These are phyloP conservation scores for Leishmania arabica DNA, from an alignment of 208 protist genomes.

Conservation along the genomic window DNA sequence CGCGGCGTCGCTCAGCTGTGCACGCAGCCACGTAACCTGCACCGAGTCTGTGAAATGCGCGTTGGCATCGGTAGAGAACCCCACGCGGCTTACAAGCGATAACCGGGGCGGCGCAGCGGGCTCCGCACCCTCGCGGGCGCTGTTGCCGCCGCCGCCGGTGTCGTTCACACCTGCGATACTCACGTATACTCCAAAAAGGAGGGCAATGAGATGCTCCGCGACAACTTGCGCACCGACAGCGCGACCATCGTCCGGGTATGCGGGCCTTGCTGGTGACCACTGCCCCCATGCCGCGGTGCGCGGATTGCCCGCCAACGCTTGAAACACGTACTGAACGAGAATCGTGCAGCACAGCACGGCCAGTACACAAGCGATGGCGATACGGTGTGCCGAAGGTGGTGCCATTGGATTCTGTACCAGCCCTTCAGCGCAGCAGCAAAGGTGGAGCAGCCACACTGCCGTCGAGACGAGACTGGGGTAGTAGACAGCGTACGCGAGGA, in stretches of 20 bases:
- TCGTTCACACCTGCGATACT: not conserved
- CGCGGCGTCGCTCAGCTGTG: conserved; percentile 13
- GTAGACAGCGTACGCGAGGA: conserved; percentile 28
- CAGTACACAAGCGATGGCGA: not conserved
- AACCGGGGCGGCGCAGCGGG: not conserved
- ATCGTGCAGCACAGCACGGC: not conserved
- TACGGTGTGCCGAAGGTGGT: conserved; percentile 1
- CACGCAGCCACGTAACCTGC: conserved; percentile 12
- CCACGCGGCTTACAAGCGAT: not conserved
- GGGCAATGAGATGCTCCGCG: conserved; percentile 16
- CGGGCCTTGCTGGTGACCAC: conserved; percentile 20
- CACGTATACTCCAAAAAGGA: conserved; percentile 17
- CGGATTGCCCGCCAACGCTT: conserved; percentile 11
- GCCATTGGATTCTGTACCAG: conserved; percentile 13
- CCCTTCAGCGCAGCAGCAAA: conserved; percentile 24
- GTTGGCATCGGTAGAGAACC: not conserved
- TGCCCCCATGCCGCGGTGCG: conserved; percentile 9
- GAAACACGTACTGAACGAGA: conserved; percentile 11
- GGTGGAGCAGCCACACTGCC: conserved; percentile 23
- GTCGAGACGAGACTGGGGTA: conserved; percentile 26
- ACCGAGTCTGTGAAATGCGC: not conserved
- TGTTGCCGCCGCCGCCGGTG: not conserved
- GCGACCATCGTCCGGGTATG: not conserved
- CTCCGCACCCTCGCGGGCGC: not conserved
- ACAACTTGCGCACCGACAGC: conserved; percentile 8